Percentiles rank a stretch among this genome's conserved stretches.
phyloP scores from a whole-genome alignment of 495 filamentous ascomycete genomes.

The Aspergillus campestris region DNA sequence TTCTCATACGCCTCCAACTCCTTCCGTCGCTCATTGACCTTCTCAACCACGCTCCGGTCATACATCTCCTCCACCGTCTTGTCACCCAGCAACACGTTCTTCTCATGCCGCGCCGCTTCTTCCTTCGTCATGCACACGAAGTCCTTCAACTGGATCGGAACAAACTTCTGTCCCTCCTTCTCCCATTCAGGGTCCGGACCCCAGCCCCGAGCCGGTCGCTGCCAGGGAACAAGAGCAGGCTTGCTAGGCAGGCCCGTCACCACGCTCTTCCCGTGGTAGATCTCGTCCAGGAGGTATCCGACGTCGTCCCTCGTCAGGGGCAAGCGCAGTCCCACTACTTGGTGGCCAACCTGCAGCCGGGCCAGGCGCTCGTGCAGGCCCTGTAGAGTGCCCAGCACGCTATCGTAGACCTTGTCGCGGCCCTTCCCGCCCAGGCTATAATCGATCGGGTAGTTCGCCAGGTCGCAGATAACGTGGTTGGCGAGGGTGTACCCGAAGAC shows the following conservation, averaged over 20 bases:
- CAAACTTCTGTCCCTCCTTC: conserved; percentile 60
- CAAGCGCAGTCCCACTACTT: conserved; percentile 63
- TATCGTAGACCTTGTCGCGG: conserved; percentile 84
- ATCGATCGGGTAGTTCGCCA: conserved; percentile 82
- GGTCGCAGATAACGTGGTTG: conserved; percentile 81
- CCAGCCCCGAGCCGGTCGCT: conserved; percentile 46
- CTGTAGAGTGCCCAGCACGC: conserved; percentile 62
- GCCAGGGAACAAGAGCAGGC: conserved; percentile 71
- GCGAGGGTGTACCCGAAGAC: conserved; percentile 86
- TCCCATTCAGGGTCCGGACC: conserved; percentile 28
- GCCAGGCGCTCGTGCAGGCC: conserved; percentile 66
- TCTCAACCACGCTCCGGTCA: conserved; percentile 49
- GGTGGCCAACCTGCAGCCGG: conserved; percentile 45
- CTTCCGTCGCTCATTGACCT: conserved; percentile 52
- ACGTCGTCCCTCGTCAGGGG: conserved; percentile 73
- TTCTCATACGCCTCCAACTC: conserved; percentile 53
- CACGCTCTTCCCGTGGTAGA: conserved; percentile 75
- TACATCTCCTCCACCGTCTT: conserved; percentile 68
- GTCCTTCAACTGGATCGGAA: conserved; percentile 55
- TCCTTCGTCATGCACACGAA: conserved; percentile 97
- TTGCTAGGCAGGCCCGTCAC: conserved; percentile 74
- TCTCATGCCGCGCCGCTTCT: conserved; percentile 74
- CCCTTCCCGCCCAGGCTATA: conserved; percentile 67
- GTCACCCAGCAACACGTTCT: conserved; percentile 62
- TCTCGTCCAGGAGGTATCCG: conserved; percentile 81